Conservation (phyloP, 495 filamentous ascomycete species). For the Neurospora sublineolata region DNA sequence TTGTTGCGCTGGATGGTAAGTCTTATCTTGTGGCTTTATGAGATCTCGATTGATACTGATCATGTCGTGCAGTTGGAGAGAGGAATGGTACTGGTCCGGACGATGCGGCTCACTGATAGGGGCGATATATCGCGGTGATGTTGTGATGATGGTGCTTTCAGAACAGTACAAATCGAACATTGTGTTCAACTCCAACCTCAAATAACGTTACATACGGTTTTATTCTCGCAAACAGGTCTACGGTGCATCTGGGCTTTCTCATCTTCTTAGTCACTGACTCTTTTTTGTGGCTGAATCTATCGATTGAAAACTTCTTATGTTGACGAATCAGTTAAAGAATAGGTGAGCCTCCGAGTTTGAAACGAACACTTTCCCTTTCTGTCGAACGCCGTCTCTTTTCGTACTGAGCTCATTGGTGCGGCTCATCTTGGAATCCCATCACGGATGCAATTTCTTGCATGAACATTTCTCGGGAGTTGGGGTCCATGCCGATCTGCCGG, state of each 20-base stretch:
- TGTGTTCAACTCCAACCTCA: not conserved
- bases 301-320: not conserved
- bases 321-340: not conserved
- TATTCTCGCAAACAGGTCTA: not conserved
- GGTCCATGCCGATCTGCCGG: not conserved
- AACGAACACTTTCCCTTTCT: not conserved
- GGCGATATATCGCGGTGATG: not conserved
- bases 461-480: not conserved
- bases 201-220: not conserved
- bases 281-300: not conserved
- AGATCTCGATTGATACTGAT: not conserved
- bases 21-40: slow-evolving; percentile 2
- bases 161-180: not conserved
- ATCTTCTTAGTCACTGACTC: not conserved
- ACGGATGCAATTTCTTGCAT: not conserved
- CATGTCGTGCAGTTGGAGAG: slow-evolving; percentile 33
- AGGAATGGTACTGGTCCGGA: slow-evolving; percentile 32
- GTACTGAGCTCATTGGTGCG: not conserved
- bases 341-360: not conserved
- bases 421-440: not conserved
- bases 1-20: slow-evolving; percentile 71
- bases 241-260: not conserved
- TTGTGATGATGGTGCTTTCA: not conserved
- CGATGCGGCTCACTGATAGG: slow-evolving; percentile 19
- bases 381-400: not conserved